Base-by-base conservation (phyloP, 2,329 filamentous ascomycete genomes). In the Fusarium agapanthi region DNA sequence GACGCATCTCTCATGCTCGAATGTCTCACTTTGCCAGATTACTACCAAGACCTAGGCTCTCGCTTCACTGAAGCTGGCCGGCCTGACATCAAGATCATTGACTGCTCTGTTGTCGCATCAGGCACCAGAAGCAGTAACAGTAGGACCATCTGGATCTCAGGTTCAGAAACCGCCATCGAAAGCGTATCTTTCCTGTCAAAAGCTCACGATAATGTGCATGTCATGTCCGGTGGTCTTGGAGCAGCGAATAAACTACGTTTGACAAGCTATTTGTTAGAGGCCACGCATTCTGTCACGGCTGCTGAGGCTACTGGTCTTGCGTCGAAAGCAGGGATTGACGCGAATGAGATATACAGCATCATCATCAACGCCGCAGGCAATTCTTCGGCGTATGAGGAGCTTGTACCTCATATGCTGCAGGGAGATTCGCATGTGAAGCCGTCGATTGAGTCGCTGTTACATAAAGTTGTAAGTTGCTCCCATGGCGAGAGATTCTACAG, bases 391-490 rank as follows among this genome's bases (percentile, higher is more conserved):
- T 51, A 51, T 22, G 48, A 51, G 9, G 48, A 51, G 48, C 48
- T 51, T 6, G 48, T 51, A 0, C 32, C 48, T 35, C 32, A 35
- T 11, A 51, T 51, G 32, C 6, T 51, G 1, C 12, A 26, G 12
- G 12, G 16, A 12, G 2, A 51, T 4, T 35, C n/a, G 0, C 6
- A 51, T 8, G 0, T 6, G 8, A 15, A 35, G 32, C 48, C 32
- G n/a, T 51, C 48, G 16, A 35, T 51, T 8, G 32, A 35, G 8
- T 51, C 48, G n/a, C 8, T 51, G n/a, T 12, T 51, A 2, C 12
- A 51, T 8, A 11, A 26, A 3, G 26, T 22, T 26, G 48, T 51
- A 35, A 20, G 47, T 35, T 35, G 1, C 0, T 51, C 0, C 22
- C 4, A 7, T 24, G 34, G n/a, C n/a, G n/a, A n/a, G n/a, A n/a